These are phyloP conservation scores for Talaromyces ruber DNA, from an alignment of 495 filamentous ascomycete species.

Conservation along the genomic window DNA sequence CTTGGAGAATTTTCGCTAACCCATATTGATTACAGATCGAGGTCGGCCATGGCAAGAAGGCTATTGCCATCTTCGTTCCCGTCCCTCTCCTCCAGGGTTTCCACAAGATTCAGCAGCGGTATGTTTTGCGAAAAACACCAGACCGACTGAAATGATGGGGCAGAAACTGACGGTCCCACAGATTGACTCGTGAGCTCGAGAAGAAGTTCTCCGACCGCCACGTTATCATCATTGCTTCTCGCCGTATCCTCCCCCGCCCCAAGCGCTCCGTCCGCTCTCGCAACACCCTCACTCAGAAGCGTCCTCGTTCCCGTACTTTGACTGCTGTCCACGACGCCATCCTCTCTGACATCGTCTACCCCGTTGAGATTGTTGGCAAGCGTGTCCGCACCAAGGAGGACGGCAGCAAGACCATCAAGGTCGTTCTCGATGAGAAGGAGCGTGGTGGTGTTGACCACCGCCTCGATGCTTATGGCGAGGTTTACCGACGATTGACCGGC, in stretches of 20 bases:
- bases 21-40: slow-evolving; percentile 61
- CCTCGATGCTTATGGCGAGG: slow-evolving; percentile 97
- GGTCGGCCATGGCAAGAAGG: slow-evolving; percentile 99
- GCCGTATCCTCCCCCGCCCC: slow-evolving; percentile 95
- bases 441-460: slow-evolving; percentile 95
- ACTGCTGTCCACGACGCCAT: slow-evolving; percentile 97
- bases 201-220: slow-evolving; percentile 99
- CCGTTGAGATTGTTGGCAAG: slow-evolving; percentile 99
- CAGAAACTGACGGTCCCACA: slow-evolving; percentile 25
- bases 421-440: slow-evolving; percentile 99
- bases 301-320: slow-evolving; percentile 91
- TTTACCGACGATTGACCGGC: slow-evolving; percentile 93
- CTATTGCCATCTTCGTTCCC: slow-evolving; percentile 99
- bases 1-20: neutral
- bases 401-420: slow-evolving; percentile 93
- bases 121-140: slow-evolving; percentile 25
- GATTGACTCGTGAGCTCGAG: slow-evolving; percentile 98
- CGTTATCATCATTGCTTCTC: slow-evolving; percentile 95
- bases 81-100: slow-evolving; percentile 91
- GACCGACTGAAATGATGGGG: neutral
- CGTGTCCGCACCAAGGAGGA: slow-evolving; percentile 93
- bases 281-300: slow-evolving; percentile 94
- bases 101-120: slow-evolving; percentile 99
- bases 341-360: slow-evolving; percentile 93
- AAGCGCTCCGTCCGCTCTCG: slow-evolving; percentile 93